Conservation (phyloP, 2,329 filamentous ascomycete species). For the Tympanopsis confertula region DNA sequence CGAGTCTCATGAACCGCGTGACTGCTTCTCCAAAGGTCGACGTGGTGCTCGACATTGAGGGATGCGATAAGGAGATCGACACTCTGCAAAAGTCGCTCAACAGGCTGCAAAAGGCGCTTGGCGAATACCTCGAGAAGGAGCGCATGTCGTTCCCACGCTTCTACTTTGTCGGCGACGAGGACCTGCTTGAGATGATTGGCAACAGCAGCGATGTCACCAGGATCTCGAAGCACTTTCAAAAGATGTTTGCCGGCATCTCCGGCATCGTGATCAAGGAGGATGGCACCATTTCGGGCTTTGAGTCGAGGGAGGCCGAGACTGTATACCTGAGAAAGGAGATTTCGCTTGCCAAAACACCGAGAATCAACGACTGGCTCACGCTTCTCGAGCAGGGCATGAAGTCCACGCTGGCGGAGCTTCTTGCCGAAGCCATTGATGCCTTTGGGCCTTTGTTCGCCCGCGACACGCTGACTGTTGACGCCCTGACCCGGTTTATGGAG, state of each 20-base stretch:
- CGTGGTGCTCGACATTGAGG: slow-evolving; percentile 88
- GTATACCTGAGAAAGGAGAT: slow-evolving; percentile 83
- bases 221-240: slow-evolving; percentile 96
- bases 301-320: slow-evolving; percentile 86
- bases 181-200: slow-evolving; percentile 94
- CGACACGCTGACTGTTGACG: slow-evolving; percentile 9
- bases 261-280: slow-evolving; percentile 88
- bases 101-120: slow-evolving; percentile 97
- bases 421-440: slow-evolving; percentile 73
- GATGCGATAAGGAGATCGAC: slow-evolving; percentile 90
- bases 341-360: slow-evolving; percentile 81
- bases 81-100: slow-evolving; percentile 90
- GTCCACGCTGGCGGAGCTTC: slow-evolving; percentile 78
- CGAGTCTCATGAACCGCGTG: slow-evolving; percentile 98
- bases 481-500: slow-evolving; percentile 70
- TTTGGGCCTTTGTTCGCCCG: slow-evolving; percentile 63
- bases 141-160: slow-evolving; percentile 94
- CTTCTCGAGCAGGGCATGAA: slow-evolving; percentile 91
- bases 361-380: slow-evolving; percentile 96
- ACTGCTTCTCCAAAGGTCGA: slow-evolving; percentile 91
- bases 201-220: slow-evolving; percentile 96
- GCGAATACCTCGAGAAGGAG: slow-evolving; percentile 95
- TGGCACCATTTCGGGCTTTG: slow-evolving; percentile 73
- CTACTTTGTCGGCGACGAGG: slow-evolving; percentile 98
- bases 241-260: slow-evolving; percentile 96